Evolutionary conservation across 257 asterid species (phyloP), one percentile per base, ranked within the genome.

Genomic region (Linderniella brevidens): DNA sequence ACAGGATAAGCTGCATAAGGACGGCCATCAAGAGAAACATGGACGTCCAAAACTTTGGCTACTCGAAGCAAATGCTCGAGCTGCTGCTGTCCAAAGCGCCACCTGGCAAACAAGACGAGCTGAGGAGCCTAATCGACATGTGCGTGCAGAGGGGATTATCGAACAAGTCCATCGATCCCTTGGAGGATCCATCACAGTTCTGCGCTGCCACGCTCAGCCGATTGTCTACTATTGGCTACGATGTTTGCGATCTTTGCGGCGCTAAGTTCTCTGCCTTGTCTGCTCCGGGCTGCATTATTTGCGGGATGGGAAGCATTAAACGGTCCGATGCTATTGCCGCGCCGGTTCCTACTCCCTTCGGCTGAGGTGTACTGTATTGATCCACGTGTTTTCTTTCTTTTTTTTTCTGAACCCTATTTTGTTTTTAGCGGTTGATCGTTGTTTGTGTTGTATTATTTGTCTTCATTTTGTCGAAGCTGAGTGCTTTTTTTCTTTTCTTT

Each of bases 301-400:
- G 99, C 64, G 99, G 99, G 51, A 90, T 90, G 99, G 99, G 99
- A 46, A 85, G 99, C 74, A 90, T 90, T 57, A 85, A 79, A 67
- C 79, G 99, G 65, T 90, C 99, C 0, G 99, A 90, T 66, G 87
- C 93, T 15, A 79, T 85, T 59, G 81, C 84, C 4, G 92, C 73
- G 45, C 96, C 97, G 5, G 86, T 83, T 58, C 93, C 97, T 64
- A 72, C 97, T 1, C 97, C 97, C 4, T 87, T 87, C 50, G 92
- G 93, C 63, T 87, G 71, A 79, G 51, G 44, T 49, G n/a, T n/a
- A n/a, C n/a, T 25, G 3, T 25, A 25, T 25, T 25, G 32, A 25
- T 25, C 32, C 32, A 13, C 13, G 10, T 13, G 17, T 17, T 37
- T 13, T 9, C 13, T 32, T 8, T 8, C 19, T 20, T 54, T 47